Percentiles rank a stretch among this genome's conserved stretches.
Conservation (phyloP, 2,329 filamentous ascomycete genomes). For the Aureobasidium namibiae region DNA sequence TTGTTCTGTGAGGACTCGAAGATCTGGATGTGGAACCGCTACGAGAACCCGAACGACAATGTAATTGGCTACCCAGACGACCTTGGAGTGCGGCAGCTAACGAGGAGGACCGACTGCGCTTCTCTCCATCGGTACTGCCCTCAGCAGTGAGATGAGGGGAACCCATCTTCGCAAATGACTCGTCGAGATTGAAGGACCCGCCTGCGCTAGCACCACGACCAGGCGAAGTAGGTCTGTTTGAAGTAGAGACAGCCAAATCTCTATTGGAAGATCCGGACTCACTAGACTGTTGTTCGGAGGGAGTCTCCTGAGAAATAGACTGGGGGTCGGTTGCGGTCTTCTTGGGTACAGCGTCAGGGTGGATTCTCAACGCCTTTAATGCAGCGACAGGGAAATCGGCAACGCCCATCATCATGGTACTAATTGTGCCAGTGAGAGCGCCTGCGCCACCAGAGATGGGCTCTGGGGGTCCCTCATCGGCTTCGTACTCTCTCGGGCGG, state of each 20-base stretch:
- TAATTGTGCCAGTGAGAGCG: constrained; percentile 67
- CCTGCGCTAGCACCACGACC: neutral
- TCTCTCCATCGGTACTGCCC: neutral
- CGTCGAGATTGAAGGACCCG: constrained; percentile 16
- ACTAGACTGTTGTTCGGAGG: neutral
- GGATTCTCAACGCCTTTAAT: constrained; percentile 36
- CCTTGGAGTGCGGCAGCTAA: constrained; percentile 13
- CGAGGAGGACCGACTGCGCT: constrained; percentile 8
- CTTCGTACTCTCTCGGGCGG: constrained; percentile 57
- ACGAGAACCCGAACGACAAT: neutral
- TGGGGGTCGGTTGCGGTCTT: constrained; percentile 7
- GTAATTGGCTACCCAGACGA: constrained; percentile 1
- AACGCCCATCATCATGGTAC: constrained; percentile 69
- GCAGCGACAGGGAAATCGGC: constrained; percentile 58
- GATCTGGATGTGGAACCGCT: neutral
- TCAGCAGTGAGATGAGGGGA: constrained; percentile 7
- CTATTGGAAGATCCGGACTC: neutral
- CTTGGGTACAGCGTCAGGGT: constrained; percentile 17
- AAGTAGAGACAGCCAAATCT: neutral
- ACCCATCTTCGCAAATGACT: constrained; percentile 16
- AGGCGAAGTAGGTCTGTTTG: neutral
- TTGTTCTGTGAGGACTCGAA: neutral
- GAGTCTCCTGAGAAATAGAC: neutral
- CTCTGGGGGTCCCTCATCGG: constrained; percentile 66
- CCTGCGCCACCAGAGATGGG: constrained; percentile 69